These are phyloP conservation scores for Cercophora newfieldiana DNA, from an alignment of 495 filamentous ascomycete species.

Conservation along the genomic window DNA sequence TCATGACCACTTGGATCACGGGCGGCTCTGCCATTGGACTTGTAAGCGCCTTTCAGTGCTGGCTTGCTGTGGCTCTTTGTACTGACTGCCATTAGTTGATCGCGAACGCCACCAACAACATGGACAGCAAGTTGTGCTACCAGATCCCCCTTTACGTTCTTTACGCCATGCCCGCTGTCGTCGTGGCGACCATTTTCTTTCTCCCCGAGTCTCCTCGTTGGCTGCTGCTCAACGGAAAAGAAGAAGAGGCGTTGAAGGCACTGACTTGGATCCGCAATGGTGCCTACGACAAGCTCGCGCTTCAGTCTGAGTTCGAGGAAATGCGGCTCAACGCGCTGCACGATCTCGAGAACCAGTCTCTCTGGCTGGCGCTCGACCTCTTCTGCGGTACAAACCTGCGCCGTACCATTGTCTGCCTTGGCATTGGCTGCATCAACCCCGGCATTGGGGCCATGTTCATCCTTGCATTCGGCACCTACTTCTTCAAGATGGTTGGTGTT, in stretches of 20 bases:
- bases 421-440: conserved; percentile 1
- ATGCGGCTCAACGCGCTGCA: conserved; percentile 9
- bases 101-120: conserved; percentile 54
- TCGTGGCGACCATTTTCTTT: conserved; percentile 52
- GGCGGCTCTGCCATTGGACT: conserved; percentile 1
- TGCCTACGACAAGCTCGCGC: conserved; percentile 11
- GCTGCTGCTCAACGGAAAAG: conserved; percentile 13
- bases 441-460: conserved; percentile 12
- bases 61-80: conserved; percentile 36
- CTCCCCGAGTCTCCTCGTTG: conserved; percentile 59
- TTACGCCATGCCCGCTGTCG: conserved; percentile 52
- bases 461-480: conserved; percentile 57
- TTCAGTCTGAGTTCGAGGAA: conserved; percentile 17
- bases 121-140: conserved; percentile 46
- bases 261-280: conserved; percentile 17
- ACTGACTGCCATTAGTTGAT: conserved; percentile 53
- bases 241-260: conserved; percentile 12
- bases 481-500: conserved; percentile 61
- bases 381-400: conserved; percentile 15
- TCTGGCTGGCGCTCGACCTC: conserved; percentile 13
- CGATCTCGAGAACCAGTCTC: conserved; percentile 9
- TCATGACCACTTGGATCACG: conserved; percentile 15
- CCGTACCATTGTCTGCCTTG: conserved; percentile 5
- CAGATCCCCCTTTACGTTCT: conserved; percentile 57
- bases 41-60: background rate